Evolutionary conservation across 148 eudicot genomes (phyloP).

Genomic region (Salicornia ramosissima): DNA sequence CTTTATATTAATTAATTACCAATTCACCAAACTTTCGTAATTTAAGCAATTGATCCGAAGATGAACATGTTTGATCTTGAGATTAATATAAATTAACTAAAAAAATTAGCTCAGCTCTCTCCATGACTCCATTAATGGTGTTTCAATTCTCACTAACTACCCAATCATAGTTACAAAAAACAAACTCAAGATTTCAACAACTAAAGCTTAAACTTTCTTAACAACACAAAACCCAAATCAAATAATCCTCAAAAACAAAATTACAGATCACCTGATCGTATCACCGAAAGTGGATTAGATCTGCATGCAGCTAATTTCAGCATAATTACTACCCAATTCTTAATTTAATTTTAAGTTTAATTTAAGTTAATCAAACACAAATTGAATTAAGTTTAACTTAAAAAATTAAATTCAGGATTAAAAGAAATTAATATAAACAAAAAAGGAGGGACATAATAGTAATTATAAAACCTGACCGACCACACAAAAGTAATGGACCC

Average conservation of each 20-base stretch:
- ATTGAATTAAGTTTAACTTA: neutral
- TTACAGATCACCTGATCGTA: conserved; percentile 1
- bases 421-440: neutral
- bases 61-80: neutral
- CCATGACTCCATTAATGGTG: neutral
- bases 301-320: conserved; percentile 8
- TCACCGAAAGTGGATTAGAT: conserved; percentile 14
- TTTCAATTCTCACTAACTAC: too few species aligned
- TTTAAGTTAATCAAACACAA: neutral
- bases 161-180: too few species aligned
- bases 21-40: neutral
- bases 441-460: conserved; percentile 21
- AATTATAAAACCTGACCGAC: conserved; percentile 14
- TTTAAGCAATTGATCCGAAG: neutral
- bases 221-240: neutral
- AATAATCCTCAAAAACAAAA: neutral
- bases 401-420: neutral
- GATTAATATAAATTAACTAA: neutral
- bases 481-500: conserved; percentile 22
- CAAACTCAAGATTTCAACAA: neutral
- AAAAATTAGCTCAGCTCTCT: neutral
- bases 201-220: neutral
- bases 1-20: too few species aligned
- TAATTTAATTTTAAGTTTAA: neutral
- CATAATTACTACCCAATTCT: neutral